phyloP scores from a whole-genome alignment of 805 yeast genomes.

The Kuraishia cidri region DNA sequence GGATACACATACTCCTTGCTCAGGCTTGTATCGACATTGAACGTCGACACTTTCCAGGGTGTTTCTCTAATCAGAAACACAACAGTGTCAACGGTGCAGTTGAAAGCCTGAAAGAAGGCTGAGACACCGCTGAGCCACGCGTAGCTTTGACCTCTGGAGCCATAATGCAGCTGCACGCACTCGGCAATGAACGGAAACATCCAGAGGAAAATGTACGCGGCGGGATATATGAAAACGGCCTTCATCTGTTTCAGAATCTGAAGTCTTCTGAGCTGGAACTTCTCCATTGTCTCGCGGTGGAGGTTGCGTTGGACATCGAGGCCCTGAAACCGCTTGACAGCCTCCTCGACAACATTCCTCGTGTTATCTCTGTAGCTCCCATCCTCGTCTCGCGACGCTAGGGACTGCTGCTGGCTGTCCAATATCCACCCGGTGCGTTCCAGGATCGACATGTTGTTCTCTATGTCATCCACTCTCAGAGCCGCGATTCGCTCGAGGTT shows the following conservation, averaged over 20 bases:
- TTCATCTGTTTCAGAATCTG: constrained; percentile 72
- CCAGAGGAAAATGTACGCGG: constrained; percentile 78
- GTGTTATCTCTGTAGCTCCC: not conserved
- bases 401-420: not conserved
- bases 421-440: not conserved
- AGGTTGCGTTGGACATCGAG: constrained; percentile 24
- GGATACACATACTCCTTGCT: constrained; percentile 16
- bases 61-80: constrained; percentile 73
- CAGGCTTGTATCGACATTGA: constrained; percentile 13
- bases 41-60: constrained; percentile 51
- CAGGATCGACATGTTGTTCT: constrained; percentile 3
- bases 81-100: constrained; percentile 66
- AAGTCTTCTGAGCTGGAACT: constrained; percentile 53
- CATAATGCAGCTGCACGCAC: constrained; percentile 36
- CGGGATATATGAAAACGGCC: constrained; percentile 75
- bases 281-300: constrained; percentile 51
- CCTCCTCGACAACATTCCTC: not conserved
- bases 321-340: constrained; percentile 7
- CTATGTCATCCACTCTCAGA: constrained; percentile 5
- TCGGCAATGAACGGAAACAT: constrained; percentile 67
- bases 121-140: constrained; percentile 58
- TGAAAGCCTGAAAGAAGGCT: constrained; percentile 75
- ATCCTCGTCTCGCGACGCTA: not conserved
- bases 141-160: constrained; percentile 41
- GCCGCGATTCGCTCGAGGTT: constrained; percentile 9